Evolutionary conservation across 768 basidiomycete genomes (phyloP), one percentile per base, ranked within the genome.

Genomic region (Asterophora parasitica): DNA sequence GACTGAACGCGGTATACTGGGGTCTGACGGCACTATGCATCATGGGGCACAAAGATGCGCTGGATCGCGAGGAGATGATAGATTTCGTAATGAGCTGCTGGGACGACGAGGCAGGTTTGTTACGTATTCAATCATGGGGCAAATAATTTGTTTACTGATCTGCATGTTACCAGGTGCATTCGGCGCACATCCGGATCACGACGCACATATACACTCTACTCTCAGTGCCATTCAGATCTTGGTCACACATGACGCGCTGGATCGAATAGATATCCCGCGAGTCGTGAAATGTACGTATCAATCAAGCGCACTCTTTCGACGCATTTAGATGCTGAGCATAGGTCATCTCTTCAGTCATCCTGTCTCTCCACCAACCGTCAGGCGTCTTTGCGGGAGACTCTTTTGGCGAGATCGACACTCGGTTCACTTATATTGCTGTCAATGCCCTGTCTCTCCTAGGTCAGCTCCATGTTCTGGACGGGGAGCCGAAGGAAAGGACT

Each of bases 1-100:
- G 95, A 6, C 73, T 99, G 67, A 98, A 97, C 64, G 95, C 93
- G 2, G 74, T 98, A 7, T 99, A 96, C 65, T 99, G 96, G 96
- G 96, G 92, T 7, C 71, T 93, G 33, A 92, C 88, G 0, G 92
- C 96, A 0, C 70, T 95, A 2, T 87, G 77, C 31, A 72, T 92
- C 38, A 88, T 98, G 83, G 79, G 76, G 1, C 78, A 77, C 37
- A 71, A 80, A 46, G 86, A 93, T 41, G 91, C 91, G 0, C 70
- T 99, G 43, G 78, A 88, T 55, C 70, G 83, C 33, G 81, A 91
- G 19, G 92, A 91, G 53, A 89, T 89, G 77, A 78, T 98, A 26
- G 75, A 76, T 2, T 98, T 89, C 62, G 92, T 97, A 43, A 78
- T 93, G 82, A 85, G 82, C 55, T 99, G 96, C 64, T 98, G 93